Base-by-base conservation (phyloP, 331 rosid species). In the Malus hybrid region DNA sequence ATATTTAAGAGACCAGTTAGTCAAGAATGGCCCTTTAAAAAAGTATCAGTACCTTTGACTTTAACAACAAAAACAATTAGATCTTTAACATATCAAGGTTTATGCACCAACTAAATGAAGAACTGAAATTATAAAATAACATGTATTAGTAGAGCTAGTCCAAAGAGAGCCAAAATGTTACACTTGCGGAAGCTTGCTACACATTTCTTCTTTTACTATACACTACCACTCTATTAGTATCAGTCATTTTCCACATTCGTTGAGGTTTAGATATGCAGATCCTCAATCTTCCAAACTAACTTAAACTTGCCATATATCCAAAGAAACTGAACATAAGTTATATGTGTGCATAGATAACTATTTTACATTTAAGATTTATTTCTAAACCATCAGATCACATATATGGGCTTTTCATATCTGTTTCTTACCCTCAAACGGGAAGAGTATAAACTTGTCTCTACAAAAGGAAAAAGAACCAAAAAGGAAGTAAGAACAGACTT, bases 401-500 rank as follows among this genome's bases (percentile, higher is more conserved):
- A 39, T 39, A 39, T 39, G 44, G 1, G 44, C 44, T 39, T 39
- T 39, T 39, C 44, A 39, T 39, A 39, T 39, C 44, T 39, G 44
- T 39, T 39, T 39, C 44, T 39, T 39, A 0, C 44, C 12, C 15
- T 20, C 6, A n/a, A 57, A n/a, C 6, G 6, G 27, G 14, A 57
- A 20, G 29, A 4, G 12, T 20, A 57, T 57, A 20, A 24, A 57
- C 56, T 50, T 50, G 56, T 16, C 56, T 16, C 10, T 16, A 50
- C 56, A 50, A 50, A 50, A 16, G 56, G 56, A 50, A 50, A 50
- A 16, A 16, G 56, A 50, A 16, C 20, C 4, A 61, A 77, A 67
- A 19, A 19, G 3, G 27, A 16, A 11, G 65, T 18, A 24, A 27
- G 15, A 39, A 70, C 27, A 66, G 29, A 79, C 99, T 82, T 86